These are phyloP conservation scores for Camellia japonica DNA, from an alignment of 148 eudicot species.

Conservation along the genomic window DNA sequence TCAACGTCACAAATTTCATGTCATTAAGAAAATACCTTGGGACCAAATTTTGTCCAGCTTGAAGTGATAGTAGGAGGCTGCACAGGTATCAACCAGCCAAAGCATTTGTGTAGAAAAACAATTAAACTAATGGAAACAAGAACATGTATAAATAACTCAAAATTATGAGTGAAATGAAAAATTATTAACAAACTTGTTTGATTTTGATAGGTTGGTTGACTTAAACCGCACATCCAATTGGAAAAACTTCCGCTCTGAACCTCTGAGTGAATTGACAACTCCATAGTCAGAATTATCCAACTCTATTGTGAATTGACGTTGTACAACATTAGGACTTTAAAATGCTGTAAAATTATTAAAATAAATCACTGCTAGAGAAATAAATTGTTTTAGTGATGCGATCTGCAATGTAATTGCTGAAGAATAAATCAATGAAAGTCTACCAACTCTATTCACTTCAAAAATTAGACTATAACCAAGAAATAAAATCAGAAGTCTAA, in stretches of 20 bases:
- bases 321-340: background rate
- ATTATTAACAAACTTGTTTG: background rate
- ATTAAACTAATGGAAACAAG: background rate
- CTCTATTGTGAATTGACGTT: background rate
- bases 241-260: constrained; percentile 9
- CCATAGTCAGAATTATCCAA: background rate
- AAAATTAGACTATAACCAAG: background rate
- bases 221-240: constrained; percentile 4
- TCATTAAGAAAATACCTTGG: too few relatives aligned
- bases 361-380: background rate
- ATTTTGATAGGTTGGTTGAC: too few relatives aligned
- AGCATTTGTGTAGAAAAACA: background rate
- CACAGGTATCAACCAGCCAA: background rate
- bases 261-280: background rate
- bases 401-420: background rate
- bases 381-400: background rate
- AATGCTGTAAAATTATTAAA: background rate
- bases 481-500: constrained; percentile 6
- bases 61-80: background rate
- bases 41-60: background rate
- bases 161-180: background rate
- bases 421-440: background rate
- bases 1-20: too few relatives aligned
- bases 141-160: background rate
- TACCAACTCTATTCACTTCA: background rate